phyloP scores from a whole-genome alignment of 768 basidiomycete genomes.

The Leucosporidium creatinivorum region DNA sequence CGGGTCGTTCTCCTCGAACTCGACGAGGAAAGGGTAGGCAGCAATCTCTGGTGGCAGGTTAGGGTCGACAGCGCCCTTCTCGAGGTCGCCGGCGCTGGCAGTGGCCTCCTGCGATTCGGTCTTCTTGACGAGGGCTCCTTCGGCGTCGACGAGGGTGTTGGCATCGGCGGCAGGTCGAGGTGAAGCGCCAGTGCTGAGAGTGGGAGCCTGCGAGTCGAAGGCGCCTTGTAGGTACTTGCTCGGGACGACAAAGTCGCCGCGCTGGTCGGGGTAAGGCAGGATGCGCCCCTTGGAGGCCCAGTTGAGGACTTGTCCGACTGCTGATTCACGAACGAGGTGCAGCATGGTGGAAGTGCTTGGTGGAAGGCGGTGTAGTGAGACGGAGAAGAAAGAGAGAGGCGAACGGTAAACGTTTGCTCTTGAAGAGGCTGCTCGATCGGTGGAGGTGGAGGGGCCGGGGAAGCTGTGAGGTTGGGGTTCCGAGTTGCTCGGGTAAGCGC shows the following conservation, averaged over 20 bases:
- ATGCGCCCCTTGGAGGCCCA: slow-evolving; percentile 16
- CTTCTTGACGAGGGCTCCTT: too few species aligned
- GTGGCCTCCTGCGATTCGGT: too few species aligned
- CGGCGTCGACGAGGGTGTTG: too few species aligned
- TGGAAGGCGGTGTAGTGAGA: too few species aligned
- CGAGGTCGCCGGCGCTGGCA: too few species aligned
- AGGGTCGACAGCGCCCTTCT: background rate
- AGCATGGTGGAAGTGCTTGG: background rate
- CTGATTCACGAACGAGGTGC: slow-evolving; percentile 32
- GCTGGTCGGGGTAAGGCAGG: slow-evolving; percentile 33
- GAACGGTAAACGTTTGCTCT: too few species aligned
- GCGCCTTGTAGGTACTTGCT: background rate
- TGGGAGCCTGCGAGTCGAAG: background rate
- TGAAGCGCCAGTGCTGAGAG: slow-evolving; percentile 1
- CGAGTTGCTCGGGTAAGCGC: too few species aligned
- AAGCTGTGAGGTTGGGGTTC: too few species aligned
- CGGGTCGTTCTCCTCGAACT: slow-evolving; percentile 23
- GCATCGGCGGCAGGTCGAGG: background rate
- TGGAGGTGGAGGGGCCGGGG: too few species aligned
- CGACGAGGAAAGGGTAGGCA: slow-evolving; percentile 28
- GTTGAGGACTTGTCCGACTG: slow-evolving; percentile 31
- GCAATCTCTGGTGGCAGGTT: background rate
- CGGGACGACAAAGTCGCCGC: slow-evolving; percentile 14
- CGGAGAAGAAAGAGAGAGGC: too few species aligned
- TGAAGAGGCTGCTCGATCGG: too few species aligned